These are phyloP conservation scores for Talaromyces thailandensis DNA, from an alignment of 495 filamentous ascomycete genomes.

Conservation along the genomic window DNA sequence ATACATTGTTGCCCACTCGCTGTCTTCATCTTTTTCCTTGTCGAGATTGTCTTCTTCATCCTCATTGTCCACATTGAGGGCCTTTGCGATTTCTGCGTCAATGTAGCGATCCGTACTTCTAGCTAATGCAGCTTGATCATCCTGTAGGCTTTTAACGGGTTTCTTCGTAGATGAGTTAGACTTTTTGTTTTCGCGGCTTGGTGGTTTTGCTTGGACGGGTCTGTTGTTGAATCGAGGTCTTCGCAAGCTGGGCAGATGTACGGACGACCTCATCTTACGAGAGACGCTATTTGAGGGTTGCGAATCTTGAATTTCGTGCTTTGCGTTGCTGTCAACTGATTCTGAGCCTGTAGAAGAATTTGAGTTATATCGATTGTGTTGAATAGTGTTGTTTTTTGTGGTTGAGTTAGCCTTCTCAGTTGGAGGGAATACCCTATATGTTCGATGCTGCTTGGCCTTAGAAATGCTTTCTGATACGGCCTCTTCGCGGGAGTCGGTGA, in stretches of 20 bases:
- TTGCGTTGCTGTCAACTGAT: neutral
- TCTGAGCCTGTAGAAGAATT: neutral
- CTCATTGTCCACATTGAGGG: slow-evolving; percentile 1
- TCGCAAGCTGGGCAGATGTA: neutral
- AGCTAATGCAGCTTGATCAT: slow-evolving; percentile 5
- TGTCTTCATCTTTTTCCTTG: neutral
- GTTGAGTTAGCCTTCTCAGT: neutral
- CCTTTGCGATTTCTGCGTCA: slow-evolving; percentile 6
- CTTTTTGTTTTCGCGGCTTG: neutral
- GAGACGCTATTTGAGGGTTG: neutral
- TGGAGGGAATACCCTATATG: neutral
- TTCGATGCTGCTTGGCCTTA: neutral
- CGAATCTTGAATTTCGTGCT: neutral
- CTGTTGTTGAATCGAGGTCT: neutral
- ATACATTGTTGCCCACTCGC: slow-evolving; percentile 9
- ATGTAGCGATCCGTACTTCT: slow-evolving; percentile 7
- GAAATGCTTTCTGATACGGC: neutral
- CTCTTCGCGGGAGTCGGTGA: neutral
- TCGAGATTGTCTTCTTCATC: neutral
- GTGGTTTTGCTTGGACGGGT: neutral
- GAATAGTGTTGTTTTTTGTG: neutral
- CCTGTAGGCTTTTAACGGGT: neutral
- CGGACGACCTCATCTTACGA: neutral
- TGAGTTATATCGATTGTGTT: neutral
- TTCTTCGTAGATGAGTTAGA: neutral